Percentiles rank a stretch among this genome's conserved stretches.
Evolutionary conservation across 768 basidiomycete species (phyloP).

Genomic region (Amanita rimosa): DNA sequence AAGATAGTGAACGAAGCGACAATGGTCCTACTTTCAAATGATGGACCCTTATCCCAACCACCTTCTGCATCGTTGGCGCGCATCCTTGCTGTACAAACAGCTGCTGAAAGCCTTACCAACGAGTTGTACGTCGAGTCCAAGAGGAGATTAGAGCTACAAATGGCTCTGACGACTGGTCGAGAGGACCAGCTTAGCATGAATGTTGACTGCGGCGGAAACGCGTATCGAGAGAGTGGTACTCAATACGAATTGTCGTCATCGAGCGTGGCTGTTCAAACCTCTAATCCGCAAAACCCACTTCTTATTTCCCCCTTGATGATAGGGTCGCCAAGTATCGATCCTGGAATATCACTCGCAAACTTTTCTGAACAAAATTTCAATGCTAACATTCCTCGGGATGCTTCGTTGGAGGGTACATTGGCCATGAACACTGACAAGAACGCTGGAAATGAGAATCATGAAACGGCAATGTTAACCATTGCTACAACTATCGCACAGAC

Average conservation of each 20-base stretch:
- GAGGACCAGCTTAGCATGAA: neutral
- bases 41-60: slow-evolving; percentile 10
- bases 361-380: neutral
- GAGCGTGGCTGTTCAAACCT: slow-evolving; percentile 3
- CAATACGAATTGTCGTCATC: neutral
- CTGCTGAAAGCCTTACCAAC: slow-evolving; percentile 37
- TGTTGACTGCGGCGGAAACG: neutral
- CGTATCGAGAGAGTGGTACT: neutral
- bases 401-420: neutral
- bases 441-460: neutral
- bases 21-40: slow-evolving; percentile 16
- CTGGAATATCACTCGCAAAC: neutral
- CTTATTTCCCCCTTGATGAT: neutral
- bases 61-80: slow-evolving; percentile 40
- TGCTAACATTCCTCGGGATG: neutral
- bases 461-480: neutral
- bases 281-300: neutral
- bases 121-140: slow-evolving; percentile 50
- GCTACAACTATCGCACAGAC: neutral
- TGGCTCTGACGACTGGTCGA: slow-evolving; percentile 13
- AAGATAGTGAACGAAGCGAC: slow-evolving; percentile 16
- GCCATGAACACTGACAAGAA: neutral
- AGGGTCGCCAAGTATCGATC: neutral
- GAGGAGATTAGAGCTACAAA: slow-evolving; percentile 34
- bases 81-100: slow-evolving; percentile 34